Percentiles rank a stretch among this genome's conserved stretches.
Conservation (phyloP, 2,329 filamentous ascomycete species). For the Ascochyta fabae region DNA sequence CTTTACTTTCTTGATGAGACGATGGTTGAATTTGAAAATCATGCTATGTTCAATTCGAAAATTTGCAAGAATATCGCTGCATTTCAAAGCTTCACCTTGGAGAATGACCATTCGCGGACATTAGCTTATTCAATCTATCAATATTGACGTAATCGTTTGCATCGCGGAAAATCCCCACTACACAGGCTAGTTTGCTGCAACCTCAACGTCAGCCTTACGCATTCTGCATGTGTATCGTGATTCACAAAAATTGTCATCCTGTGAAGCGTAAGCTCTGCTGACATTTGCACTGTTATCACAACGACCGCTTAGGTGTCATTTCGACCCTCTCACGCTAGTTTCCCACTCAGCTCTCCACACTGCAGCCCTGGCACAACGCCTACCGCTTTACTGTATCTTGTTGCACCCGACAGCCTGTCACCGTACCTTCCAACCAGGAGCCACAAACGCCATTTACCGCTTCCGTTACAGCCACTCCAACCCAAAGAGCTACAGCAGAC, state of each 20-base stretch:
- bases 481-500: neutral
- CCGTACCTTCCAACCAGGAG: slow-evolving; percentile 1
- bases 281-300: neutral
- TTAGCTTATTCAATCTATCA: no score
- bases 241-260: neutral
- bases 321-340: slow-evolving; percentile 1
- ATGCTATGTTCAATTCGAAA: neutral
- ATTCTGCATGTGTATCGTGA: neutral
- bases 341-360: slow-evolving; percentile 15
- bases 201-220: slow-evolving; percentile 12
- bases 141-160: slow-evolving; percentile 4
- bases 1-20: neutral
- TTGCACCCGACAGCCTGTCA: slow-evolving; percentile 13
- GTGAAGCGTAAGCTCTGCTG: neutral
- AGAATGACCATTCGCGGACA: no score
- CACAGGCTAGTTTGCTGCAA: slow-evolving; percentile 1
- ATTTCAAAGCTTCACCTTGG: neutral
- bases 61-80: neutral
- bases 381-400: slow-evolving; percentile 1
- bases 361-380: slow-evolving; percentile 4
- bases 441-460: slow-evolving; percentile 13
- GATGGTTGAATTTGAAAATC: neutral
- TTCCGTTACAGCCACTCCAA: slow-evolving; percentile 3
- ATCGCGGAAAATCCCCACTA: neutral
- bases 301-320: slow-evolving; percentile 1